Percentiles rank a stretch among this genome's conserved stretches.
Conservation (phyloP, 805 yeast species). For the Candida suzukii region DNA sequence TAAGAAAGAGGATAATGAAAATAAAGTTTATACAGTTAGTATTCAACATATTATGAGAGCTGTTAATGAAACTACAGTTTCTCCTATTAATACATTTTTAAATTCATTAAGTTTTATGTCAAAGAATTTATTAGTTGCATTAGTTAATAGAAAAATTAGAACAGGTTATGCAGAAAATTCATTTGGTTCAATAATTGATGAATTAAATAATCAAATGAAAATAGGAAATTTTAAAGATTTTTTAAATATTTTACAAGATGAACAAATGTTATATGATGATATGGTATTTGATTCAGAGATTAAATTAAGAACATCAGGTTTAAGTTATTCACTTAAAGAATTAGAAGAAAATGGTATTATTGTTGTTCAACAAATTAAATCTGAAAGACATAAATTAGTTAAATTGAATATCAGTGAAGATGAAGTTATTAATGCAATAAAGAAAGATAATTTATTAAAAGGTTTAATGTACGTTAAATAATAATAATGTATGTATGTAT, state of each 20-base stretch:
- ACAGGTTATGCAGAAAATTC: constrained; percentile 65
- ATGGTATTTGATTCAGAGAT: constrained; percentile 19
- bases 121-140: constrained; percentile 65
- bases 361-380: constrained; percentile 55
- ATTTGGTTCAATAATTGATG: constrained; percentile 75
- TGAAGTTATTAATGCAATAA: constrained; percentile 55
- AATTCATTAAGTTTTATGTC: constrained; percentile 55
- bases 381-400: constrained; percentile 61
- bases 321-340: constrained; percentile 56
- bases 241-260: constrained; percentile 14
- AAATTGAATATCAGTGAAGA: constrained; percentile 66
- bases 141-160: constrained; percentile 57
- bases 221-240: constrained; percentile 22
- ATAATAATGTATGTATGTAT: background rate
- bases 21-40: constrained; percentile 47
- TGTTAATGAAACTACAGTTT: constrained; percentile 66
- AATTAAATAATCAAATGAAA: constrained; percentile 40
- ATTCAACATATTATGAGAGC: constrained; percentile 76
- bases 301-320: constrained; percentile 49
- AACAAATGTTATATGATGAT: constrained; percentile 15
- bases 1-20: constrained; percentile 12
- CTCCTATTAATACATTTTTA: constrained; percentile 62
- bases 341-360: constrained; percentile 75
- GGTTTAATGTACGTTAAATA: constrained; percentile 11
- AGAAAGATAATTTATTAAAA: constrained; percentile 42